Evolutionary conservation across 768 basidiomycete species (phyloP), one percentile per base, ranked within the genome.

Genomic region (Suillus lakei): DNA sequence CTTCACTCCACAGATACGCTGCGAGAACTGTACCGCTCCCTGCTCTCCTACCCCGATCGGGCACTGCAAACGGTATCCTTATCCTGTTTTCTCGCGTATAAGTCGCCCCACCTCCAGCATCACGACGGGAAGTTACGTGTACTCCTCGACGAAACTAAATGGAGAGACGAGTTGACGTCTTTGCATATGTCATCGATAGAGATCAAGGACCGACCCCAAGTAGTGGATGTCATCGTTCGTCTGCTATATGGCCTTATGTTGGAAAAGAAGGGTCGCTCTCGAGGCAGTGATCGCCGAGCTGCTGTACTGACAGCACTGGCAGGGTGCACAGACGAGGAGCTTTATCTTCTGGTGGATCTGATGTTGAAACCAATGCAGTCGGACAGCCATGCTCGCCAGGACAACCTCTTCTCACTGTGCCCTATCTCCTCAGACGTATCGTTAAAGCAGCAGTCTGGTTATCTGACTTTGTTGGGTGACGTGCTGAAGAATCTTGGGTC

Each of bases 161-260:
- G 96, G 88, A 82, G 96, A n/a, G 97, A 99, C 72, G 89, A 92
- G 68, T 84, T 99, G 5, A 84, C 88, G 2, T 82, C 86, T 16
- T 84, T 99, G 50, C 84, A 91, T 64, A 79, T 96, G 13, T 79
- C 80, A n/a, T 84, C 85, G 7, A 80, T 90, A 63, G 82, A 85
- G 21, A 72, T 79, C 1, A 76, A 80, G 1, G 87, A 90, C 68
- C 84, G 97, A 38, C 70, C 72, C 2, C 89, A 89, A 67, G 79
- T 94, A 16, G 83, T 98, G 9, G 87, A 89, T 36, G 81, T 91
- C 18, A 73, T 91, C 64, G 85, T 93, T 38, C 85, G 96, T 30
- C 73, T 99, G 2, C 81, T 97, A 3, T 99, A 91, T 77, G 98
- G 97, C 2, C 73, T 93, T 66, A 92, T 98, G 90, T 83, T 93